Evolutionary conservation across 2,329 filamentous ascomycete genomes (phyloP), one percentile per base, ranked within the genome.

Genomic region (Fusarium heterosporum): DNA sequence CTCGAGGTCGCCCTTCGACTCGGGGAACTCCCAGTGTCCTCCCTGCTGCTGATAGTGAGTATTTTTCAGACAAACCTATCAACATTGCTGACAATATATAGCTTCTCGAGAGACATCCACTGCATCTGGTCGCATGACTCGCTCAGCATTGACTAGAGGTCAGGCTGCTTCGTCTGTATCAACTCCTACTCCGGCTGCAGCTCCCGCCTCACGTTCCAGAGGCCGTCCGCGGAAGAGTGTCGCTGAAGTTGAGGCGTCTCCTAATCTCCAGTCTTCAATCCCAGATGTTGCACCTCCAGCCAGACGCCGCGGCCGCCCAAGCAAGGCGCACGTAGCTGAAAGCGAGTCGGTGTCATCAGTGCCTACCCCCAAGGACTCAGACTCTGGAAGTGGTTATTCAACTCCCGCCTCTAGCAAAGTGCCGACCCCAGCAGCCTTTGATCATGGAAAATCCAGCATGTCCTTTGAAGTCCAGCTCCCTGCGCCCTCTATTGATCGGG

Each of bases 401-500:
- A 80, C 78, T 4, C 76, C 78, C 16, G 78, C 73, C 7, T 79
- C 78, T 3, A 80, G 78, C 68, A 76, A 76, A 46, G 50, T 78
- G 8, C 74, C 76, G 8, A 80, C 78, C 9, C 78, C 78, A 3
- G 61, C 70, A 32, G 71, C 71, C n/a, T 46, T 63, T 26, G 73
- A 75, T 17, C 29, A 58, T 28, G 49, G 29, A 11, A 73, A 73
- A 39, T 58, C 68, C 10, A 34, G 47, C 17, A 59, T 66, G 12
- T 69, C 63, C 25, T 46, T 79, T 5, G 75, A 79, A 64, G 72
- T 79, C 11, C 75, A 64, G 8, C 54, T 75, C 25, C 76, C 74
- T 22, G 60, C 66, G 3, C 66, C 58, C 43, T 60, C 72, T 41
- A 51, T 43, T n/a, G 73, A 75, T 22, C 69, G 68, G 22, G 76